Conservation (phyloP, 345 rosid genomes). For the Nasturtium officinale region DNA sequence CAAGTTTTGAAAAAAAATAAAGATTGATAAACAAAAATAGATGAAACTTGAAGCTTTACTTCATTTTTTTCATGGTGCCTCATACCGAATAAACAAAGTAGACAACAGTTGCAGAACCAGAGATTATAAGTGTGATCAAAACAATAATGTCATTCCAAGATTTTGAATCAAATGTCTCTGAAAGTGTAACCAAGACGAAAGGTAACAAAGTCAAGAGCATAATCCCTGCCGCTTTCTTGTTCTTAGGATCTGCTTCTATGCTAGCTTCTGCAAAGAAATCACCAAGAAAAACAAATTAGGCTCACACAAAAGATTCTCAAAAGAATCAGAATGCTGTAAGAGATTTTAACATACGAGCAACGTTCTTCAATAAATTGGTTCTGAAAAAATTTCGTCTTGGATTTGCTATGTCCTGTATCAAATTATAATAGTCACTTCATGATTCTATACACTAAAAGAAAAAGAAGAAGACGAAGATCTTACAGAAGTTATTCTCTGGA, state of each 20-base stretch:
- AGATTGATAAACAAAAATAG: background rate
- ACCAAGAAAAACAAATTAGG: background rate
- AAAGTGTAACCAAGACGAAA: constrained; percentile 34
- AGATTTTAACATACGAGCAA: constrained; percentile 15
- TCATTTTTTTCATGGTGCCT: background rate
- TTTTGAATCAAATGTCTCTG: constrained; percentile 27
- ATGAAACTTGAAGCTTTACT: background rate
- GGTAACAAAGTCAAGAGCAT: constrained; percentile 41
- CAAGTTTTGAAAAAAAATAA: background rate
- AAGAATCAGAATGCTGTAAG: background rate
- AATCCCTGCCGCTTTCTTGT: constrained; percentile 39
- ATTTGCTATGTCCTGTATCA: constrained; percentile 9
- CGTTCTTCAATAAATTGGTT: background rate
- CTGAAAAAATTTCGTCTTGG: background rate
- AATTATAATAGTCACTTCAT: background rate
- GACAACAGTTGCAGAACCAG: constrained; percentile 34
- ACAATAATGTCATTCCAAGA: constrained; percentile 18
- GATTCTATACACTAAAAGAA: background rate
- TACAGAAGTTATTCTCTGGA: background rate
- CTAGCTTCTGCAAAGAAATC: constrained; percentile 28
- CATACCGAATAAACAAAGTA: constrained; percentile 42
- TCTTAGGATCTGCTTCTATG: constrained; percentile 38
- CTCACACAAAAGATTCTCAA: background rate
- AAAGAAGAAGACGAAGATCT: background rate
- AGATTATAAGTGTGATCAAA: constrained; percentile 36